Conservation (phyloP, 495 filamentous ascomycete genomes). For the Sabuloglossum arenarium region DNA sequence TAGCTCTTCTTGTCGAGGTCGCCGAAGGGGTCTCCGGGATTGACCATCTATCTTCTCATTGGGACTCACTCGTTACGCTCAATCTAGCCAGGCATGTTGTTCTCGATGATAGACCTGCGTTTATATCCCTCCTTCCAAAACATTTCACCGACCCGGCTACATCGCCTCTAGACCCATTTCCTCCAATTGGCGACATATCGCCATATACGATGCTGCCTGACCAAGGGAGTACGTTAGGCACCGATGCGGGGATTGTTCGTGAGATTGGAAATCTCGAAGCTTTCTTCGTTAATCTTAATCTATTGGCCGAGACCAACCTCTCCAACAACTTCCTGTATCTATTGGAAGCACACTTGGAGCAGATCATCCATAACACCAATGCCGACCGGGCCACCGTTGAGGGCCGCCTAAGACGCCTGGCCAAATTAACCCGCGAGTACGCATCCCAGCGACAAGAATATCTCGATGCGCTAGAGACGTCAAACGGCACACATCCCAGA, state of each 20-base stretch:
- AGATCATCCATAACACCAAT: no score
- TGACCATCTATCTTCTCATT: neutral
- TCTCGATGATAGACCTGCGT: neutral
- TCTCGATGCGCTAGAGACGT: no score
- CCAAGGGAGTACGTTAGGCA: neutral
- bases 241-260: slow-evolving; percentile 5
- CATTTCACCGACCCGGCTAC: neutral
- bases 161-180: neutral
- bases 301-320: no score
- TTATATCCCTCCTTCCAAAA: neutral
- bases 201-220: neutral
- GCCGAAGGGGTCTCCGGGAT: slow-evolving; percentile 18
- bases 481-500: no score
- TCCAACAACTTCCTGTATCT: no score
- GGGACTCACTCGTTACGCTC: neutral
- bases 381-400: no score
- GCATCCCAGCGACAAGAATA: no score
- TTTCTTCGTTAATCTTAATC: no score
- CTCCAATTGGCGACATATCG: neutral
- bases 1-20: slow-evolving; percentile 48
- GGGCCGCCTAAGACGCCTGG: no score
- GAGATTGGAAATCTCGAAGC: neutral
- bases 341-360: no score
- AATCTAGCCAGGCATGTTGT: neutral
- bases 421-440: no score